Evolutionary conservation across 2,329 filamentous ascomycete species (phyloP).

Genomic region (Apiospora sp.): DNA sequence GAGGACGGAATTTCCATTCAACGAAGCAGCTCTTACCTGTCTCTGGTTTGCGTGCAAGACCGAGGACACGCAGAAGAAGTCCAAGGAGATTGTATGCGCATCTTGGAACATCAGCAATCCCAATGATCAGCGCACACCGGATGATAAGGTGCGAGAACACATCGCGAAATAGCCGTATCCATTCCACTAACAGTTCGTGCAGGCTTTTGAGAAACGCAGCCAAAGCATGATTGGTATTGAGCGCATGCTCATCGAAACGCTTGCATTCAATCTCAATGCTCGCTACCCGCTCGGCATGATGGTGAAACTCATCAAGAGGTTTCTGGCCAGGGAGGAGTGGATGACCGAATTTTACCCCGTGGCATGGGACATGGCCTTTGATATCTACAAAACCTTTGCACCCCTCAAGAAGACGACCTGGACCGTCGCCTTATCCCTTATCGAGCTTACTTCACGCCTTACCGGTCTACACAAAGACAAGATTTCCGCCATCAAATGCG

Average conservation of each 20-base stretch:
- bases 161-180: not conserved
- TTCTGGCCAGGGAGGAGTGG: conserved; percentile 56
- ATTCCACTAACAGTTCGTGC: conserved; percentile 20
- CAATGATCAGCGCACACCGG: conserved; percentile 74
- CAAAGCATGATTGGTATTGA: conserved; percentile 89
- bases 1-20: conserved; percentile 84
- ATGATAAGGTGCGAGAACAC: conserved; percentile 71
- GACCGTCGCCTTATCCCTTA: conserved; percentile 82
- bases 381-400: conserved; percentile 92
- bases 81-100: conserved; percentile 88
- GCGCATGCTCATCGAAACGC: conserved; percentile 89
- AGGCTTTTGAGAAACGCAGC: conserved; percentile 82
- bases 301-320: conserved; percentile 76
- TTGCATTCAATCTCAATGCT: conserved; percentile 92
- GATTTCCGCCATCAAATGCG: conserved; percentile 57
- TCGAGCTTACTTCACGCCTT: conserved; percentile 81
- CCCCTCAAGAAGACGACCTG: conserved; percentile 88
- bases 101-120: conserved; percentile 83
- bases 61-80: conserved; percentile 98
- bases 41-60: conserved; percentile 96
- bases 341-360: conserved; percentile 65
- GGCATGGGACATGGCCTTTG: conserved; percentile 84
- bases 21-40: conserved; percentile 87
- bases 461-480: conserved; percentile 61
- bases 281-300: conserved; percentile 87